Conservation (phyloP, 225 moss, liverwort and hornwort genomes). For the Physcomitrellopsis africana region DNA sequence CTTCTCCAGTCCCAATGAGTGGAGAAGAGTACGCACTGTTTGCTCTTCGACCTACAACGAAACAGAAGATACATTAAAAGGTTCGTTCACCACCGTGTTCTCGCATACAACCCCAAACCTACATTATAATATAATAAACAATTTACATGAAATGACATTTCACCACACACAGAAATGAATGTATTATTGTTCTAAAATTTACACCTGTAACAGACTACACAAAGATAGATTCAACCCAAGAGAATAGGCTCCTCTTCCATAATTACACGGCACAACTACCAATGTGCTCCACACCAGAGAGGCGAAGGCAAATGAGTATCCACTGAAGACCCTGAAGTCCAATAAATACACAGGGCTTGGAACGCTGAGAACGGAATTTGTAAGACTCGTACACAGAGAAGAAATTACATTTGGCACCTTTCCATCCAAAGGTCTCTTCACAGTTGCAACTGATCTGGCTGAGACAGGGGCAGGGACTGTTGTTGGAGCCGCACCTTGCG, state of each 20-base stretch:
- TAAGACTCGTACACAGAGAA: neutral
- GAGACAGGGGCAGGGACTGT: conserved; percentile 39
- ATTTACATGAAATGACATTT: too few species aligned
- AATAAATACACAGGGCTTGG: neutral
- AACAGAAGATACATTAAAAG: conserved; percentile 6
- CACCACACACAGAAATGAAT: too few species aligned
- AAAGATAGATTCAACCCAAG: too few species aligned
- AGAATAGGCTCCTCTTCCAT: too few species aligned
- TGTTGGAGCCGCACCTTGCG: conserved; percentile 56
- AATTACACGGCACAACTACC: neutral
- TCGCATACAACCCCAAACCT: neutral
- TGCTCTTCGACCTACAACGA: conserved; percentile 71
- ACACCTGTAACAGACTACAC: too few species aligned
- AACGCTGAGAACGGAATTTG: neutral
- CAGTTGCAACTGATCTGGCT: conserved; percentile 32
- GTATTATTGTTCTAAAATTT: too few species aligned
- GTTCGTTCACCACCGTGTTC: conserved; percentile 7
- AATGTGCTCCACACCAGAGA: neutral
- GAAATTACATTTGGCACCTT: conserved; percentile 29
- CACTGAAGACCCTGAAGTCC: neutral
- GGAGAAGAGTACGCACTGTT: conserved; percentile 75
- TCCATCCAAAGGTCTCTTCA: conserved; percentile 39
- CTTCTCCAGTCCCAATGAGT: conserved; percentile 91
- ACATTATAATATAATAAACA: too few species aligned
- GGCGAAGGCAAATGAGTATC: neutral